A percentile compares a stretch with the other conserved stretches of the same genome.
Conservation (phyloP, 768 basidiomycete species). For the Rhodotorula paludigena region DNA sequence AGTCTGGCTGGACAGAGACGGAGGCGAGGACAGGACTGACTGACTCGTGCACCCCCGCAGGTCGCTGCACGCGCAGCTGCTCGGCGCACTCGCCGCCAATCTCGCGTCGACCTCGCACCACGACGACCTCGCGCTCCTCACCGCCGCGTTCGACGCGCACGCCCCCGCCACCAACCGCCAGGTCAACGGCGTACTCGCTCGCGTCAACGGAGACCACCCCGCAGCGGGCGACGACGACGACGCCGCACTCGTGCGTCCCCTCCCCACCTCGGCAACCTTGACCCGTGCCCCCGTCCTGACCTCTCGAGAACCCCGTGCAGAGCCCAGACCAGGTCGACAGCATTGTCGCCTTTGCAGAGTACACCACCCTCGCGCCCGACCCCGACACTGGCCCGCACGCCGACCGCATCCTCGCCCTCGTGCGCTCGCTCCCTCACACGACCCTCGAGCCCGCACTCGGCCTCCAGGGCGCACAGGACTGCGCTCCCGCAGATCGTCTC, state of each 20-base stretch:
- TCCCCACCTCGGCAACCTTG: neutral
- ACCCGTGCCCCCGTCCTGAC: neutral
- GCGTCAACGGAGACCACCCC: neutral
- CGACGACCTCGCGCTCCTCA: conserved; percentile 17
- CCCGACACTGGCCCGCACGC: neutral
- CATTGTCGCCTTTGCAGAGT: conserved; percentile 30
- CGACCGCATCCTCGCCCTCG: conserved; percentile 13
- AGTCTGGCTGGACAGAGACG: neutral
- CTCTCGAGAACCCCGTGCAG: neutral
- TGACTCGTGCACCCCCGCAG: neutral
- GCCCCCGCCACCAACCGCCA: neutral
- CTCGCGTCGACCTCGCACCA: conserved; percentile 7
- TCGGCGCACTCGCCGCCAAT: conserved; percentile 34
- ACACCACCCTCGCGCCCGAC: neutral
- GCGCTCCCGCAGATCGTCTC: conserved; percentile 63
- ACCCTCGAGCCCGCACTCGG: conserved; percentile 29
- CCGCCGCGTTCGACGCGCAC: conserved; percentile 5
- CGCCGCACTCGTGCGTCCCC: conserved; percentile 9
- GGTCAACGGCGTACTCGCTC: neutral
- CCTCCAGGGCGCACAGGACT: conserved; percentile 49
- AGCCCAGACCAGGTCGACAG: conserved; percentile 27
- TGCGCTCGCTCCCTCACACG: conserved; percentile 14
- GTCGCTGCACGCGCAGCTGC: conserved; percentile 24
- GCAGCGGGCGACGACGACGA: no score
- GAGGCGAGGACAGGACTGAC: neutral